Evolutionary conservation across 805 yeast species (phyloP).

Genomic region (Wickerhamiella shivajii): DNA sequence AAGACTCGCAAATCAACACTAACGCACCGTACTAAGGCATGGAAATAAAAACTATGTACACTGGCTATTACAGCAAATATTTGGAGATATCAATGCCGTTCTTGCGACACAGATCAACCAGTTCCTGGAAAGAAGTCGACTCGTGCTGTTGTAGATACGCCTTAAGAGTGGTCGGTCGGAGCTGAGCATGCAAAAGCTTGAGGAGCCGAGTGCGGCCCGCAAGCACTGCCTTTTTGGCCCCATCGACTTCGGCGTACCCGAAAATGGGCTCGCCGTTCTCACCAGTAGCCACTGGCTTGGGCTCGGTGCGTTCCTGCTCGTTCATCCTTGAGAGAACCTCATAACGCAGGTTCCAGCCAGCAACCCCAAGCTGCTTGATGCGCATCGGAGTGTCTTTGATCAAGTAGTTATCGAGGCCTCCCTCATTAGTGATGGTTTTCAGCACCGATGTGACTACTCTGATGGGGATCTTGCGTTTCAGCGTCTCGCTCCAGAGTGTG

Average conservation of each 20-base stretch:
- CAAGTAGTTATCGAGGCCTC: slow-evolving; percentile 84
- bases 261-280: slow-evolving; percentile 30
- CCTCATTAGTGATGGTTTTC: slow-evolving; percentile 79
- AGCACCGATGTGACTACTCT: slow-evolving; percentile 68
- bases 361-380: slow-evolving; percentile 79
- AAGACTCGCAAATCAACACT: no score
- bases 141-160: slow-evolving; percentile 34
- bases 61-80: no score
- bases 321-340: slow-evolving; percentile 40
- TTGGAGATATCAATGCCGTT: slow-evolving; percentile 2
- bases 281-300: slow-evolving; percentile 26
- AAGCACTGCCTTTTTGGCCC: slow-evolving; percentile 28
- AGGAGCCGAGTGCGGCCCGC: slow-evolving; percentile 56
- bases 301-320: slow-evolving; percentile 29
- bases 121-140: slow-evolving; percentile 32
- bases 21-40: no score
- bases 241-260: slow-evolving; percentile 28
- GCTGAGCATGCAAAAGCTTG: slow-evolving; percentile 21
- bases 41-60: no score
- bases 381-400: slow-evolving; percentile 80
- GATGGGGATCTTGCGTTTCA: slow-evolving; percentile 41
- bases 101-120: slow-evolving; percentile 26
- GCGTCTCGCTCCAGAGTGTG: slow-evolving; percentile 70
- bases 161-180: slow-evolving; percentile 24
- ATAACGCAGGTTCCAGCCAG: slow-evolving; percentile 83